phyloP scores from a whole-genome alignment of 2,329 filamentous ascomycete species.

The Chrysoporthe cubensis region DNA sequence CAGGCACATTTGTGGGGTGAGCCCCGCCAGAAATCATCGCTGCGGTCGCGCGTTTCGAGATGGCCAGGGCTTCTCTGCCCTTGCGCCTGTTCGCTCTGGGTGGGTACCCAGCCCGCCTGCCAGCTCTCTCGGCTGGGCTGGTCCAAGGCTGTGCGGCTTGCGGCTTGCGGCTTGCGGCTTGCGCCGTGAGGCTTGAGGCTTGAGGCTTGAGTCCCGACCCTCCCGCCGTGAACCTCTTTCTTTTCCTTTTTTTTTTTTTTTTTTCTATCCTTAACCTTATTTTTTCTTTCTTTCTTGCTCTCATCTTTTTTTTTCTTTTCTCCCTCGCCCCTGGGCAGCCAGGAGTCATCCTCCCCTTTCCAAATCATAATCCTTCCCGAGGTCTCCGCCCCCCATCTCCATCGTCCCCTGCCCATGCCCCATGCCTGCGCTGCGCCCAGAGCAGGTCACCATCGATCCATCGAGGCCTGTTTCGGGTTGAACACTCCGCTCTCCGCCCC shows the following conservation, averaged over 20 bases:
- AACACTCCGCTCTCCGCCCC: neutral
- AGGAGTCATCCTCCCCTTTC: neutral
- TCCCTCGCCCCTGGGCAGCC: neutral
- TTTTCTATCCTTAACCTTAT: neutral
- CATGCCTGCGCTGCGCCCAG: too few relatives aligned
- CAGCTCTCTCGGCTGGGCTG: neutral
- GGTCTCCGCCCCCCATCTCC: constrained; percentile 1
- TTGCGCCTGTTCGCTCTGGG: neutral
- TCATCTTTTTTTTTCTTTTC: neutral
- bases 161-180: neutral
- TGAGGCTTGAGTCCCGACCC: neutral
- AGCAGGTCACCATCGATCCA: neutral
- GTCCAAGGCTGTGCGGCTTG: neutral
- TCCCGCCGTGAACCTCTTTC: neutral
- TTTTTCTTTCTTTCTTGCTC: neutral
- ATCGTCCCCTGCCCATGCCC: neutral
- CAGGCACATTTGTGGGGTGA: neutral
- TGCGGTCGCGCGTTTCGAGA: neutral
- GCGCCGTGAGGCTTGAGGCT: neutral
- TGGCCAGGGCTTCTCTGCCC: neutral
- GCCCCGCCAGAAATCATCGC: neutral
- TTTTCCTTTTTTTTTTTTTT: neutral
- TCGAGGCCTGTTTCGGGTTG: neutral
- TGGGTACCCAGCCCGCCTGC: neutral
- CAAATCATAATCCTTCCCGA: constrained; percentile 6